A percentile compares a stretch with the other conserved stretches of the same genome.
Evolutionary conservation across 768 basidiomycete species (phyloP).

Genomic region (Sporobolomyces roseus): DNA sequence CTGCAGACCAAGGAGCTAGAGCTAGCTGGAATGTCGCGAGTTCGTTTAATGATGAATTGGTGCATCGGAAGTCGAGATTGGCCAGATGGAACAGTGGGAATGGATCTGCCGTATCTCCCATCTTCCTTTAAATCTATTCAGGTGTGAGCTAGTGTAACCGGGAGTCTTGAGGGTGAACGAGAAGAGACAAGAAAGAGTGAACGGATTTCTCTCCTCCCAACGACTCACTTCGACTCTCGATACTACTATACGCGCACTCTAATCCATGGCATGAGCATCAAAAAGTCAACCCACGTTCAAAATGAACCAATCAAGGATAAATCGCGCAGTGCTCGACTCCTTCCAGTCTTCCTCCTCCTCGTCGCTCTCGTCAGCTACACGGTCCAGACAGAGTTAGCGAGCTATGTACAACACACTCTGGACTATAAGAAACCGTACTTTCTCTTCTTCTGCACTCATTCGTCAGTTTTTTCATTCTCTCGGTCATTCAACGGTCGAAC

Average conservation of each 20-base stretch:
- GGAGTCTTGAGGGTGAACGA: too few relatives aligned
- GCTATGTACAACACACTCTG: conserved; percentile 68
- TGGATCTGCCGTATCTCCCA: neutral
- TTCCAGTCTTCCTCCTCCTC: conserved; percentile 28
- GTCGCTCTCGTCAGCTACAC: conserved; percentile 59
- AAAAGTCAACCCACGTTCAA: too few relatives aligned
- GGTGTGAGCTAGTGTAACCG: too few relatives aligned
- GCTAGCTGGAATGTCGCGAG: conserved; percentile 20
- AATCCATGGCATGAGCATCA: too few relatives aligned
- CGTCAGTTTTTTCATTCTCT: conserved; percentile 43
- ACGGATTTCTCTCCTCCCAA: too few relatives aligned
- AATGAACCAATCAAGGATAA: neutral
- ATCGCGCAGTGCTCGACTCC: neutral
- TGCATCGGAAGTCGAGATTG: conserved; percentile 18
- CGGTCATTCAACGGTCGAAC: too few relatives aligned
- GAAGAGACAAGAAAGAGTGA: too few relatives aligned
- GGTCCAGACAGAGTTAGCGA: conserved; percentile 55
- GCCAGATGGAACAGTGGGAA: conserved; percentile 33
- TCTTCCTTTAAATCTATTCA: neutral
- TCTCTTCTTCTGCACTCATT: conserved; percentile 72
- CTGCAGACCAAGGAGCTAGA: conserved; percentile 1
- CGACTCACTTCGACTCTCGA: neutral
- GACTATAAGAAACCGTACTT: conserved; percentile 84
- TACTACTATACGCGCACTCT: too few relatives aligned
- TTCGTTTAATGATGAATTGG: neutral